phyloP scores from a whole-genome alignment of 2,329 filamentous ascomycete genomes.

The Lachnellula occidentalis region DNA sequence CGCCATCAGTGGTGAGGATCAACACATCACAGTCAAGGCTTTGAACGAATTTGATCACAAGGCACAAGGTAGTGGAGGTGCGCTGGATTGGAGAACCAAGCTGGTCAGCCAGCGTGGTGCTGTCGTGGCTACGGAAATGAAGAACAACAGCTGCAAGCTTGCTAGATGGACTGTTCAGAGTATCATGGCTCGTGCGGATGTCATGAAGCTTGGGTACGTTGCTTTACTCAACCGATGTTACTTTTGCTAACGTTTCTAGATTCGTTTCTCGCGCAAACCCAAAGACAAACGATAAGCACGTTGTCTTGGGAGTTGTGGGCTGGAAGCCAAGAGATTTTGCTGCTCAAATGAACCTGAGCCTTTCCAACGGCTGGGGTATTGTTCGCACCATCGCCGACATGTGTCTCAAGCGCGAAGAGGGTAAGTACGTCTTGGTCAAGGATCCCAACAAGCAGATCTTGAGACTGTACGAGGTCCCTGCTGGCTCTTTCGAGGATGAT shows the following conservation, averaged over 20 bases:
- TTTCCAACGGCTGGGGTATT: constrained; percentile 98
- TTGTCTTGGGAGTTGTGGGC: constrained; percentile 89
- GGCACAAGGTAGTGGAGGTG: constrained; percentile 89
- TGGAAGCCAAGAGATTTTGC: constrained; percentile 99
- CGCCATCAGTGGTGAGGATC: constrained; percentile 84
- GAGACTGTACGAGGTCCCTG: constrained; percentile 85
- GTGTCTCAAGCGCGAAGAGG: constrained; percentile 70
- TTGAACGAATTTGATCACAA: constrained; percentile 99
- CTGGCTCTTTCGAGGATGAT: constrained; percentile 85
- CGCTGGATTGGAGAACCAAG: constrained; percentile 95
- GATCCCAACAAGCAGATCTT: constrained; percentile 97
- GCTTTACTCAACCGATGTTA: not conserved
- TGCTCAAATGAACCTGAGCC: constrained; percentile 93
- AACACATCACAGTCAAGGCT: constrained; percentile 87
- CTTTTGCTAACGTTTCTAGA: constrained; percentile 42
- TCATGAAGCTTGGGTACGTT: constrained; percentile 93
- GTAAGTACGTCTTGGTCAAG: constrained; percentile 77
- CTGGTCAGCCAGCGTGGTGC: constrained; percentile 91
- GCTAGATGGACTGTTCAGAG: constrained; percentile 96
- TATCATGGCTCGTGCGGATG: constrained; percentile 93
- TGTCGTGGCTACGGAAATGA: constrained; percentile 98
- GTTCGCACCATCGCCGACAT: constrained; percentile 97
- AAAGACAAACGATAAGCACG: constrained; percentile 86
- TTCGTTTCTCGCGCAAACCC: constrained; percentile 95
- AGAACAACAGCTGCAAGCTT: constrained; percentile 99